A percentile compares a stretch with the other conserved stretches of the same genome.
Evolutionary conservation across 1,284 basidiomycete species (phyloP).

Genomic region (Sanguinoderma infundibulare): DNA sequence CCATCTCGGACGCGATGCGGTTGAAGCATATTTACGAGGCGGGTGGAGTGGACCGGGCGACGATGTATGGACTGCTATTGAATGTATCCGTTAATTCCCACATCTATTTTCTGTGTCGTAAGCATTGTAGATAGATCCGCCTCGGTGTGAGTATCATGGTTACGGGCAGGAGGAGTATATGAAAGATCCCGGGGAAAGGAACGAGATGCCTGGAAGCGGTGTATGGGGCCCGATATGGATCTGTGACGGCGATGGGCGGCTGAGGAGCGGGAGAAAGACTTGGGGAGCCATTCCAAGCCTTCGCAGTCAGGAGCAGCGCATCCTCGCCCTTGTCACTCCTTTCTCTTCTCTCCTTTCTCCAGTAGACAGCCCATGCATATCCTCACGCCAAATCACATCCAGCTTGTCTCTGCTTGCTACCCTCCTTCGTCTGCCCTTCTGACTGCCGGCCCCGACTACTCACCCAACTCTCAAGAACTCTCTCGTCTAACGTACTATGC

Average conservation of each 20-base stretch:
- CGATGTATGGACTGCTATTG: too few relatives aligned
- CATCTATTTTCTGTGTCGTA: not conserved
- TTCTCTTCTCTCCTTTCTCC: slow-evolving; percentile 16
- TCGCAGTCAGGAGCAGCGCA: too few relatives aligned
- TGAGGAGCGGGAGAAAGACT: too few relatives aligned
- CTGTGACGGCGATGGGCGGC: slow-evolving; percentile 4
- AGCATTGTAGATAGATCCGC: not conserved
- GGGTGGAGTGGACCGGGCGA: too few relatives aligned
- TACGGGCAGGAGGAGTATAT: too few relatives aligned
- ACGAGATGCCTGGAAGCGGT: not conserved
- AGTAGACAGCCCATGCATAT: slow-evolving; percentile 45
- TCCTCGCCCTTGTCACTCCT: too few relatives aligned
- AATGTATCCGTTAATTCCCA: not conserved
- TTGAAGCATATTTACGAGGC: not conserved
- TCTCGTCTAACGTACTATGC: slow-evolving; percentile 94
- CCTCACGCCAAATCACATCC: slow-evolving; percentile 83
- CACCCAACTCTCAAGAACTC: slow-evolving; percentile 89
- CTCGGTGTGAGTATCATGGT: not conserved
- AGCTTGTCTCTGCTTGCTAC: slow-evolving; percentile 90
- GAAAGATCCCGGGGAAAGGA: not conserved
- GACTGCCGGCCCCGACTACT: slow-evolving; percentile 80
- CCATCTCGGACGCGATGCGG: slow-evolving; percentile 10
- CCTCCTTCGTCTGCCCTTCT: slow-evolving; percentile 82
- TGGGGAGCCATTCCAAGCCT: too few relatives aligned
- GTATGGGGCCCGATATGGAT: not conserved